These are phyloP conservation scores for Melampsora allii-populina DNA, from an alignment of 1,284 basidiomycete species.

Conservation along the genomic window DNA sequence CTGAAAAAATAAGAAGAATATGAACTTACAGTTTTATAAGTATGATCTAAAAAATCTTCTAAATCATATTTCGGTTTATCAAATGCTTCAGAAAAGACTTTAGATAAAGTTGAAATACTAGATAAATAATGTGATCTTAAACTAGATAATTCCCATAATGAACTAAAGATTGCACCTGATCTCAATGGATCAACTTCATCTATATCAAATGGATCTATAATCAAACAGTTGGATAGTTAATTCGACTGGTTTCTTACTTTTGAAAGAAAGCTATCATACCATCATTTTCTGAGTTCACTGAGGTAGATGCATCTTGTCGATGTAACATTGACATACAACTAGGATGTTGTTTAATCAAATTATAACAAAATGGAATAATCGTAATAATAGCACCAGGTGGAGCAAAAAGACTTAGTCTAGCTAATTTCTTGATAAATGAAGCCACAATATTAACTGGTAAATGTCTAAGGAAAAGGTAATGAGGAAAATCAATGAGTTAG, in stretches of 20 bases:
- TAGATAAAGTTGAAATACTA: constrained; percentile 74
- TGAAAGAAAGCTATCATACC: constrained; percentile 46
- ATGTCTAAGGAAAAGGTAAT: constrained; percentile 63
- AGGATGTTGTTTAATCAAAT: constrained; percentile 87
- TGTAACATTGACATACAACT: constrained; percentile 92
- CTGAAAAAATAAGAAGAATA: constrained; percentile 2
- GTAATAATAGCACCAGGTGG: constrained; percentile 88
- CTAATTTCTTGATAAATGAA: constrained; percentile 87
- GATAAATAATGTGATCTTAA: constrained; percentile 80
- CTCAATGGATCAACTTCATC: constrained; percentile 70
- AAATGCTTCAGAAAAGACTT: constrained; percentile 86
- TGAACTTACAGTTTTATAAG: constrained; percentile 75
- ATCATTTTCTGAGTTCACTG: constrained; percentile 45
- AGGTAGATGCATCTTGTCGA: constrained; percentile 46
- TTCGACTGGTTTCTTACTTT: background rate
- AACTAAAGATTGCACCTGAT: constrained; percentile 77
- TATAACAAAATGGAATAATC: constrained; percentile 90
- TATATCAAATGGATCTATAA: constrained; percentile 68
- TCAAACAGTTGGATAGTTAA: background rate
- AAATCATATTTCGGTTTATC: constrained; percentile 83
- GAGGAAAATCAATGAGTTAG: constrained; percentile 15
- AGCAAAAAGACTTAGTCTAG: constrained; percentile 75
- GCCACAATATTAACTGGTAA: constrained; percentile 83
- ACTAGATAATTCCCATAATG: constrained; percentile 84
- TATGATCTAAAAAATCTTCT: constrained; percentile 97